A percentile compares a stretch with the other conserved stretches of the same genome.
Conservation (phyloP, 805 yeast species). For the Groenewaldozyma salmanticensis region DNA sequence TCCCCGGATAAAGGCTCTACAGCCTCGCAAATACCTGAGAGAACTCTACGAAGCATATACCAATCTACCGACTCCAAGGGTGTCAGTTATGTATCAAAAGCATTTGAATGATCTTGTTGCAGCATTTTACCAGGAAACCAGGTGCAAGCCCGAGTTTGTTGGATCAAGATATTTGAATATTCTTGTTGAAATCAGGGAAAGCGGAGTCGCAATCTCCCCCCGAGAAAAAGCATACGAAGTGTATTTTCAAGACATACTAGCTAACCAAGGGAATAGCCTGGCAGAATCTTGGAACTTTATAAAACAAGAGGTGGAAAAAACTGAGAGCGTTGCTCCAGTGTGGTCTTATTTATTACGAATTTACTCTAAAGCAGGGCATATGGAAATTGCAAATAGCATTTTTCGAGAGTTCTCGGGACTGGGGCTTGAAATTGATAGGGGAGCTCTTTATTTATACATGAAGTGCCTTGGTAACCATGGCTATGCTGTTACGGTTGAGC, state of each 20-base stretch:
- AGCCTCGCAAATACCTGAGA: slow-evolving; percentile 1
- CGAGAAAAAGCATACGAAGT: slow-evolving; percentile 19
- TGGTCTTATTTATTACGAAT: neutral
- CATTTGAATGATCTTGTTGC: slow-evolving; percentile 28
- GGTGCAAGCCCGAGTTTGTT: neutral
- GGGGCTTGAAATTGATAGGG: neutral
- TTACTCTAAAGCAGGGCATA: neutral
- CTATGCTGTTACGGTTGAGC: neutral
- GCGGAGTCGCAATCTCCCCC: slow-evolving; percentile 24
- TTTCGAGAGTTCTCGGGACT: neutral
- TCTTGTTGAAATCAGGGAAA: slow-evolving; percentile 19
- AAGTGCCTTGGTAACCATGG: neutral
- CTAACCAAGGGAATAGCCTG: neutral
- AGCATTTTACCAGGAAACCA: slow-evolving; percentile 11
- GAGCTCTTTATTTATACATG: neutral
- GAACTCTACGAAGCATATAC: slow-evolving; percentile 19
- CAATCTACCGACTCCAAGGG: slow-evolving; percentile 27
- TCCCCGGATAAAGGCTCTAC: slow-evolving; percentile 4
- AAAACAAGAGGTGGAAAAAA: neutral
- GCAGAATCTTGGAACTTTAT: neutral
- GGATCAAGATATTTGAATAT: slow-evolving; percentile 12
- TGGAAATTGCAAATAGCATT: neutral
- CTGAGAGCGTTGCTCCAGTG: neutral
- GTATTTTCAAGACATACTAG: too few relatives aligned
- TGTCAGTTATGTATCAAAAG: slow-evolving; percentile 21